Conservation (phyloP, 441 rosid species). For the Pelargonium citronellum region DNA sequence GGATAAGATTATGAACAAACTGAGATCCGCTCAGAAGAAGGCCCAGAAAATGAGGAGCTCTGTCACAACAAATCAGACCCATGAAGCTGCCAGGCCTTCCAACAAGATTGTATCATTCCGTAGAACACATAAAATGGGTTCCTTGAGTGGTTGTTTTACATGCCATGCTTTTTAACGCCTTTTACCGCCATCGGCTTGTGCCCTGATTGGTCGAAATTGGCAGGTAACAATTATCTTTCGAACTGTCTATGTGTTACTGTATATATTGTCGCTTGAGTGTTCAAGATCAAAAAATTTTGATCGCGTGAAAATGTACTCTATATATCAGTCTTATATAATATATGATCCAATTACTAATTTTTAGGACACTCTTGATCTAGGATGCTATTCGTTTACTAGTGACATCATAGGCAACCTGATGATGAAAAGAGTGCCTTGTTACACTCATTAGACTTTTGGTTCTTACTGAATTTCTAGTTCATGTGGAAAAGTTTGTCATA, state of each 20-base stretch:
- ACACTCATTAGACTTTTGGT: too few relatives aligned
- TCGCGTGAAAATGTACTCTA: too few relatives aligned
- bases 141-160: conserved; percentile 71
- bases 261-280: too few relatives aligned
- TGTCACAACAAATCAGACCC: conserved; percentile 28
- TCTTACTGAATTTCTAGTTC: too few relatives aligned
- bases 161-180: conserved; percentile 42
- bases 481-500: too few relatives aligned
- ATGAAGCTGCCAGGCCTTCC: conserved; percentile 39
- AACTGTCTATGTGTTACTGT: neutral
- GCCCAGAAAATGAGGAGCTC: conserved; percentile 89
- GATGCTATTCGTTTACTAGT: too few relatives aligned
- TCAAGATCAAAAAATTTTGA: too few relatives aligned
- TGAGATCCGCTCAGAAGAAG: conserved; percentile 76
- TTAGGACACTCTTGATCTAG: too few relatives aligned
- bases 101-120: conserved; percentile 41
- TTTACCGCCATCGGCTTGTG: conserved; percentile 5
- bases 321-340: too few relatives aligned
- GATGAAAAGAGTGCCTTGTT: too few relatives aligned
- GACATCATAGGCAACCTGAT: too few relatives aligned
- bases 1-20: conserved; percentile 87
- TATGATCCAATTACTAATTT: too few relatives aligned
- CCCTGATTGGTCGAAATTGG: conserved; percentile 15
- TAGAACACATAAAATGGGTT: conserved; percentile 54
- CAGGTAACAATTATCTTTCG: conserved; percentile 25